These are phyloP conservation scores for Jacaranda mimosifolia DNA, from an alignment of 257 asterid genomes.

Conservation along the genomic window DNA sequence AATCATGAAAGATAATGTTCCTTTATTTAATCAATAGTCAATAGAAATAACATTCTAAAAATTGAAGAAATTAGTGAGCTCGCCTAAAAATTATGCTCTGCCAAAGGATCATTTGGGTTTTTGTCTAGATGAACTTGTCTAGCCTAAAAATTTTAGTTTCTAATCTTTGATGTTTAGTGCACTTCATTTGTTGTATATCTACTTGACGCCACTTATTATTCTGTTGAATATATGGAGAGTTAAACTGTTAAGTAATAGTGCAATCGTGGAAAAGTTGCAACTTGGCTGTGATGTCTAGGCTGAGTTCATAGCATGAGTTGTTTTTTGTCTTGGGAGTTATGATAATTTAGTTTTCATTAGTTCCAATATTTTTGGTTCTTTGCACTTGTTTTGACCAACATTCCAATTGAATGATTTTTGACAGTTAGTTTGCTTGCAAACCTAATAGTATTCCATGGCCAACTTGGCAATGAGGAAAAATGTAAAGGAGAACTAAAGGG, in stretches of 20 bases:
- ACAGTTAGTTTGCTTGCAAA: too few species aligned
- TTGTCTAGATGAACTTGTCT: slow-evolving; percentile 99
- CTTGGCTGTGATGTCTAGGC: slow-evolving; percentile 11
- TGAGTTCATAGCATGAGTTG: slow-evolving; percentile 18
- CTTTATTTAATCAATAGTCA: too few species aligned
- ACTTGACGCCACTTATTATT: neutral
- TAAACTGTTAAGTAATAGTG: neutral
- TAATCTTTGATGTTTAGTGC: slow-evolving; percentile 12
- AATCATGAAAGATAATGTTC: too few species aligned
- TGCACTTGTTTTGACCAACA: too few species aligned
- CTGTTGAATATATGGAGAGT: slow-evolving; percentile 11
- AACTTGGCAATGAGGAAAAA: too few species aligned
- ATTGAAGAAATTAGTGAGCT: slow-evolving; percentile 22
- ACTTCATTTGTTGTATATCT: neutral
- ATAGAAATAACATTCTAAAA: slow-evolving; percentile 25
- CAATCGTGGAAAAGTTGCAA: slow-evolving; percentile 17
- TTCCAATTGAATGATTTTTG: too few species aligned
- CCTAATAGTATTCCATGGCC: too few species aligned
- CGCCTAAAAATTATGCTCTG: slow-evolving; percentile 96
- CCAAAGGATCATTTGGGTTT: slow-evolving; percentile 95
- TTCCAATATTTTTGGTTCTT: too few species aligned
- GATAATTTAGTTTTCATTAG: slow-evolving; percentile 10
- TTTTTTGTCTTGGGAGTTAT: slow-evolving; percentile 5
- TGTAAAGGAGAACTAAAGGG: too few species aligned
- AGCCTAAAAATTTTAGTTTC: slow-evolving; percentile 64